A percentile compares a stretch with the other conserved stretches of the same genome.
phyloP scores from a whole-genome alignment of 1,284 basidiomycete species.

The Heliocybe sulcata region DNA sequence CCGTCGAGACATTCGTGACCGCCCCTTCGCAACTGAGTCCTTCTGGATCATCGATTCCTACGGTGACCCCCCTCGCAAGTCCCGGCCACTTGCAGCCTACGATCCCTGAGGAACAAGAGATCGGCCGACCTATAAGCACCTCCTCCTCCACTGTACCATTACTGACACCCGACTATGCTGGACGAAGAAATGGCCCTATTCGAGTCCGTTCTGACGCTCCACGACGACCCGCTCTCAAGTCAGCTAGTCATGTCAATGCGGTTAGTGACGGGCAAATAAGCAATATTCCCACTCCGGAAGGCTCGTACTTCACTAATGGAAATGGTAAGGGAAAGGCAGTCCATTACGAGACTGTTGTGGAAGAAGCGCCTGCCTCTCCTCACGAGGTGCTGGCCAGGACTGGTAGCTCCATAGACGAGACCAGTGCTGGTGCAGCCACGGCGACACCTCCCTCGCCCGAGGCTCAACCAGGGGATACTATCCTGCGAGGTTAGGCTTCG shows the following conservation, averaged over 20 bases:
- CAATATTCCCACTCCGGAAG: not conserved
- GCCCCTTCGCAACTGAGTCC: slow-evolving; percentile 18
- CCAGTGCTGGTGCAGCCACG: slow-evolving; percentile 53
- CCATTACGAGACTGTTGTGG: slow-evolving; percentile 19
- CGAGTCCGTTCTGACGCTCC: slow-evolving; percentile 14
- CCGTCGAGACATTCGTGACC: slow-evolving; percentile 27
- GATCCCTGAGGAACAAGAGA: not conserved
- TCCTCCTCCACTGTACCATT: slow-evolving; percentile 15
- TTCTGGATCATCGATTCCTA: slow-evolving; percentile 3
- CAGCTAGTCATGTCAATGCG: not conserved
- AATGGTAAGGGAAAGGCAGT: slow-evolving; percentile 23
- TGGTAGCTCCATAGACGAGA: slow-evolving; percentile 40
- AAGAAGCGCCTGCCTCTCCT: slow-evolving; percentile 39
- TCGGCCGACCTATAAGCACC: slow-evolving; percentile 5
- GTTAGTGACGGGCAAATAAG: not conserved
- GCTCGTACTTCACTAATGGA: not conserved
- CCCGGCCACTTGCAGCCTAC: not conserved
- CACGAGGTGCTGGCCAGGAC: slow-evolving; percentile 50
- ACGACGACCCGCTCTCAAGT: slow-evolving; percentile 15
- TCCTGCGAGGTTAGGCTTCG: slow-evolving; percentile 50
- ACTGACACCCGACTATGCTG: slow-evolving; percentile 11
- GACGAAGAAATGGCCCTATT: slow-evolving; percentile 7
- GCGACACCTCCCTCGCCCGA: slow-evolving; percentile 18
- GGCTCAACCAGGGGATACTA: slow-evolving; percentile 33
- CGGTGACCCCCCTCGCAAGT: not conserved